Evolutionary conservation across 2,329 filamentous ascomycete genomes (phyloP), one percentile per base, ranked within the genome.

Genomic region (Penicillium sp.): DNA sequence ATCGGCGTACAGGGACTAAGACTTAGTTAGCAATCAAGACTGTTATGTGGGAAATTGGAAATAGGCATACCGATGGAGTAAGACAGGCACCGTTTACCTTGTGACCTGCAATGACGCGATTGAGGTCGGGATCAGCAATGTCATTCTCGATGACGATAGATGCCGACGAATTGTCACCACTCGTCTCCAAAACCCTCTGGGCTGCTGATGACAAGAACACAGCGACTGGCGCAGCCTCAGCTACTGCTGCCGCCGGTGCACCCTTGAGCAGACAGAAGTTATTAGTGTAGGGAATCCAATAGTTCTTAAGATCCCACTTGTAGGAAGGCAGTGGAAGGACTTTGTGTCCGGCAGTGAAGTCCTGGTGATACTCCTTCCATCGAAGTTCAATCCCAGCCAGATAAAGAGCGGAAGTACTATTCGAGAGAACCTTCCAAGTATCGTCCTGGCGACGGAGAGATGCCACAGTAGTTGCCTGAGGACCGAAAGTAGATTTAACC

Each of bases 401-500:
- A 52, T 78, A 73, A 1, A 76, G 58, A 12, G 63, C 56, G 0
- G 68, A 68, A 46, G 77, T 61, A 34, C 69, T 73, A 21, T 62
- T 68, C 0, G 72, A 68, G 16, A 75, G 62, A 34, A 73, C 70
- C 62, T 73, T 75, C 76, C 72, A 79, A 10, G 69, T 66, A 56
- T 78, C 72, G 44, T 77, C 73, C 25, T 74, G 70, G 15, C 71
- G 69, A 21, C 73, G 71, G 46, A 79, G 72, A 15, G 76, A 76
- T 9, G 76, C 62, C 3, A 76, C 54, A 0, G 51, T 84, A 78
- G 41, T 83, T 79, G 56, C 82, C 76, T 55, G 82, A 80, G 80
- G 77, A 7, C 76, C 85, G 54, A 89, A 82, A 2, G 84, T 85
- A 21, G 85, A 67, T 50, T 75, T 75, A 31, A 80, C 68, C 70